Conservation (phyloP, 2,329 filamentous ascomycete genomes). For the Aureobasidium sp. region DNA sequence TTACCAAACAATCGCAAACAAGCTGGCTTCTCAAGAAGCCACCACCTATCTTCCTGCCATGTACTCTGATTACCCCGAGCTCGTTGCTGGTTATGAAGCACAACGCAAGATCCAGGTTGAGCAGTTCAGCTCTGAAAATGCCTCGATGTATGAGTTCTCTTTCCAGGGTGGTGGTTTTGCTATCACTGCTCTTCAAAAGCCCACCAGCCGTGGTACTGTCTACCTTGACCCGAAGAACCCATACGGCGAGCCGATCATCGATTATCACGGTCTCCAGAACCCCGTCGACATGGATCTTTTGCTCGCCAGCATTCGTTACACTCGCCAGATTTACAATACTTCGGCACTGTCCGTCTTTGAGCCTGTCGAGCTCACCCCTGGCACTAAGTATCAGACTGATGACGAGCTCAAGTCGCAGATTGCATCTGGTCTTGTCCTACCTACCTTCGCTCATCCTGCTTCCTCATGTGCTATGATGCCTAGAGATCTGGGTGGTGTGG, state of each 20-base stretch:
- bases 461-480: constrained; percentile 31
- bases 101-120: constrained; percentile 46
- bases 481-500: constrained; percentile 29
- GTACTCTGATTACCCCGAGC: constrained; percentile 31
- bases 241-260: constrained; percentile 29
- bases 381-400: constrained; percentile 18
- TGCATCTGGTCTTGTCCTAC: constrained; percentile 16
- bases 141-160: constrained; percentile 43
- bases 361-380: constrained; percentile 28
- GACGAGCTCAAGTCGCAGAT: constrained; percentile 20
- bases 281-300: constrained; percentile 32
- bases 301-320: constrained; percentile 30
- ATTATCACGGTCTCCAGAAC: constrained; percentile 36
- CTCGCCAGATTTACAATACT: constrained; percentile 29
- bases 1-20: constrained; percentile 14
- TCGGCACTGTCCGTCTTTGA: constrained; percentile 27
- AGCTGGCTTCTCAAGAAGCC: constrained; percentile 17
- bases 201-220: constrained; percentile 30
- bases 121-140: constrained; percentile 29
- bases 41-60: constrained; percentile 18
- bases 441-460: constrained; percentile 27
- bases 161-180: constrained; percentile 27
- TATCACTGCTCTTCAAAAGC: constrained; percentile 27
- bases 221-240: constrained; percentile 28
- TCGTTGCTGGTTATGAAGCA: constrained; percentile 39